Evolutionary conservation across 345 rosid genomes (phyloP).

Genomic region (Linum tenue): DNA sequence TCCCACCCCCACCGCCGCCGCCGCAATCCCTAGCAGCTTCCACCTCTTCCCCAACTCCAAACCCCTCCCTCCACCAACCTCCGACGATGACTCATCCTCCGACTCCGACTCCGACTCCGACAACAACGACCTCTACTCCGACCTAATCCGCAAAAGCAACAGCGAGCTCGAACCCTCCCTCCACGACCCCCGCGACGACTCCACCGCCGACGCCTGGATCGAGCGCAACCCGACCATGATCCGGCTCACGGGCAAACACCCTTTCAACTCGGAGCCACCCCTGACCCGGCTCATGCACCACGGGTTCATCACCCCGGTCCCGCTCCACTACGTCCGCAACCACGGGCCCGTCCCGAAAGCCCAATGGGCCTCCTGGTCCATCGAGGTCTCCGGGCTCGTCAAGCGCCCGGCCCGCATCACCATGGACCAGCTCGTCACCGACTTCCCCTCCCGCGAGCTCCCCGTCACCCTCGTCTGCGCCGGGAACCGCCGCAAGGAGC

Average conservation of each 20-base stretch:
- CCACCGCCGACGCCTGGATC: conserved; percentile 73
- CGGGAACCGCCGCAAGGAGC: conserved; percentile 87
- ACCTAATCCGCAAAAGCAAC: conserved; percentile 39
- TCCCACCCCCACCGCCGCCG: conserved; percentile 32
- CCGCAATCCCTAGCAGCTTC: conserved; percentile 24
- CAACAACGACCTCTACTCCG: conserved; percentile 49
- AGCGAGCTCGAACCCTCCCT: conserved; percentile 61
- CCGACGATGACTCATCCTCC: conserved; percentile 25
- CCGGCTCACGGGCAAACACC: conserved; percentile 95
- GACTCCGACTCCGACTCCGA: conserved; percentile 25
- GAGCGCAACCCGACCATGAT: conserved; percentile 71
- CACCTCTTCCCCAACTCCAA: conserved; percentile 6
- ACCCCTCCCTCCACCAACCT: conserved; percentile 7
- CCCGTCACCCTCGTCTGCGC: conserved; percentile 85
- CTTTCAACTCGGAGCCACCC: conserved; percentile 83
- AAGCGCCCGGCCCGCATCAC: conserved; percentile 52
- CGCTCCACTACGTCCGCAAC: conserved; percentile 92
- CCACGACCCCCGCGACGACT: conserved; percentile 59
- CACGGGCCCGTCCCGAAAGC: conserved; percentile 72
- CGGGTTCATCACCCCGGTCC: conserved; percentile 89
- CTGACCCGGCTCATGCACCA: conserved; percentile 76
- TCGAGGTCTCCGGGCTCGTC: conserved; percentile 74
- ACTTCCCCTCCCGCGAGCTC: conserved; percentile 57
- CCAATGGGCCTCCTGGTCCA: conserved; percentile 59
- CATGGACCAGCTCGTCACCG: conserved; percentile 66